These are phyloP conservation scores for Exophiala aquamarina DNA, from an alignment of 2,329 filamentous ascomycete genomes.

Conservation along the genomic window DNA sequence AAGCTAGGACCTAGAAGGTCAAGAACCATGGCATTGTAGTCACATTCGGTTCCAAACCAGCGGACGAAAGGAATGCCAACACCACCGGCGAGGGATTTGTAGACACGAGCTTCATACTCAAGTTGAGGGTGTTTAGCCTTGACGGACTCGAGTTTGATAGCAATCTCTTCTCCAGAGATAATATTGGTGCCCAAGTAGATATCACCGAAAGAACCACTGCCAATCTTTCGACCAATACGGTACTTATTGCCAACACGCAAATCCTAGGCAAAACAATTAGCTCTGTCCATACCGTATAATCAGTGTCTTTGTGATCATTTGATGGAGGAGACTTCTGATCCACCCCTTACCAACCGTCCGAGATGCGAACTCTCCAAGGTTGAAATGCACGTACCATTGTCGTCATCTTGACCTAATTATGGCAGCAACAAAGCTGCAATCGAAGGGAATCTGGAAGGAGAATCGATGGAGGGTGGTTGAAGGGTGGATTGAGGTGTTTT, in stretches of 20 bases:
- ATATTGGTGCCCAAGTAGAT: slow-evolving; percentile 99
- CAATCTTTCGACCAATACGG: slow-evolving; percentile 98
- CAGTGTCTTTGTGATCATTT: neutral
- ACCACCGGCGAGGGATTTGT: slow-evolving; percentile 84
- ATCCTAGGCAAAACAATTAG: slow-evolving; percentile 61
- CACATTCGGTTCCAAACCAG: slow-evolving; percentile 99
- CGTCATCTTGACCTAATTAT: slow-evolving; percentile 52
- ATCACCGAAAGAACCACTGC: slow-evolving; percentile 94
- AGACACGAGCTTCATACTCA: slow-evolving; percentile 94
- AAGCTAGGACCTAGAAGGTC: slow-evolving; percentile 93
- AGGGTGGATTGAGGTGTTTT: slow-evolving; percentile 8
- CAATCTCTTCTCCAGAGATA: slow-evolving; percentile 98
- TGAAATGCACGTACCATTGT: slow-evolving; percentile 55
- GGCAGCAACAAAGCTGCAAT: slow-evolving; percentile 18
- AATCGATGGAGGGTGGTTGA: slow-evolving; percentile 1
- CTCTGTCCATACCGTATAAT: no score
- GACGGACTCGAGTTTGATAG: slow-evolving; percentile 98
- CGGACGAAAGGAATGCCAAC: slow-evolving; percentile 98
- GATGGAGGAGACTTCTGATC: no score
- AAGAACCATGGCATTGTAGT: slow-evolving; percentile 99
- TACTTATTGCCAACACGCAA: slow-evolving; percentile 99
- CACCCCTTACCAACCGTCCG: no score
- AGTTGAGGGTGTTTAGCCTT: slow-evolving; percentile 99
- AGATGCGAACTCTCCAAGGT: neutral
- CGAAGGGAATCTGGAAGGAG: neutral